Conservation (phyloP, 495 filamentous ascomycete genomes). For the Hyaloscypha finlandica region DNA sequence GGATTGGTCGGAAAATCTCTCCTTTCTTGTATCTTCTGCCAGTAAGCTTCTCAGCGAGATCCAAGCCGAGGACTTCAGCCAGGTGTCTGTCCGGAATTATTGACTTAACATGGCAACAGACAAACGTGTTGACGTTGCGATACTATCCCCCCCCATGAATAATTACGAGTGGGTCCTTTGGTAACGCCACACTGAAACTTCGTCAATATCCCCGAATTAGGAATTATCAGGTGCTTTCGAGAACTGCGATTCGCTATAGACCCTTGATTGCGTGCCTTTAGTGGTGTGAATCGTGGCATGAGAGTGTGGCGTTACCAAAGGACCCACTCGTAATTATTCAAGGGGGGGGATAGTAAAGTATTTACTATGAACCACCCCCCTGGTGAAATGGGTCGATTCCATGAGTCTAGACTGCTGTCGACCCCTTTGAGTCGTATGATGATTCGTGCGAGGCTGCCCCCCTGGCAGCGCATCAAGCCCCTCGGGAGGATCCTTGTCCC, state of each 20-base stretch:
- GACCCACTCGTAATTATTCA: no score
- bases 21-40: background rate
- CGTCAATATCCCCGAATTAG: no score
- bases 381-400: background rate
- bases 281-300: no score
- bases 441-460: background rate
- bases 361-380: background rate
- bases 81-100: background rate
- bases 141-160: no score
- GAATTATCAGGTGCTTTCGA: no score
- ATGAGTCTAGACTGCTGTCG: slow-evolving; percentile 18
- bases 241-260: no score
- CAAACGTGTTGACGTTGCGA: slow-evolving; percentile 25
- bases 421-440: background rate
- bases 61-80: background rate
- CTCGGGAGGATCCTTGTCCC: background rate
- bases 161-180: no score
- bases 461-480: background rate
- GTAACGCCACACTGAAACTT: no score
- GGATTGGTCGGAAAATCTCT: background rate
- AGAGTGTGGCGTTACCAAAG: no score
- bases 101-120: background rate
- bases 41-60: background rate
- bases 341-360: no score
- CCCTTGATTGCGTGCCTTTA: no score